A percentile compares a stretch with the other conserved stretches of the same genome.
phyloP scores from a whole-genome alignment of 805 yeast species.

The Candida corydali region DNA sequence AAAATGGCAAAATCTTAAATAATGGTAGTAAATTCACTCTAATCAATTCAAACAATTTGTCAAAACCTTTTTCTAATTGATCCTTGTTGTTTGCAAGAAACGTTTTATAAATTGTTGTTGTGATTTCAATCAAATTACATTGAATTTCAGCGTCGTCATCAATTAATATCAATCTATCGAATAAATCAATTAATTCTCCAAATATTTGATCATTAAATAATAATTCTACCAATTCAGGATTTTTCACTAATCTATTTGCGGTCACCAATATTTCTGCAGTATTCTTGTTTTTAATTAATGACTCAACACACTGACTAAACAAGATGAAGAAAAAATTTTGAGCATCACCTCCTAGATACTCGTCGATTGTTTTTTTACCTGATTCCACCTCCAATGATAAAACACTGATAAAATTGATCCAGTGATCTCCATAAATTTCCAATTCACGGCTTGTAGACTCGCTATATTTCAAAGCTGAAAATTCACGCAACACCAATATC shows the following conservation, averaged over 20 bases:
- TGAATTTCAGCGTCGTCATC: conserved; percentile 63
- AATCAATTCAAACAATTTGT: conserved; percentile 76
- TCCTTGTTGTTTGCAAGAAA: conserved; percentile 33
- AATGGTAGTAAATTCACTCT: conserved; percentile 66
- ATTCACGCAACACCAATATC: conserved; percentile 73
- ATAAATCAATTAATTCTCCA: conserved; percentile 68
- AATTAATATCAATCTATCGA: conserved; percentile 66
- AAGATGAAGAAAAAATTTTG: conserved; percentile 71
- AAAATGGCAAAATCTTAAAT: conserved; percentile 55
- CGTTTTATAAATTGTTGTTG: conserved; percentile 26
- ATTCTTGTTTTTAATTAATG: conserved; percentile 48
- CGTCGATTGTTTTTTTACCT: conserved; percentile 37
- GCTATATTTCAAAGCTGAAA: conserved; percentile 59
- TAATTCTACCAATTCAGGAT: conserved; percentile 52
- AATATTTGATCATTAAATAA: conserved; percentile 66
- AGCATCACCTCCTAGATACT: conserved; percentile 49
- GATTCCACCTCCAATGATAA: conserved; percentile 60
- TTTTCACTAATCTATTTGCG: conserved; percentile 47
- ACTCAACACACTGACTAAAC: conserved; percentile 80
- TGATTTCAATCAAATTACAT: conserved; percentile 41
- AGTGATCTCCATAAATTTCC: conserved; percentile 52
- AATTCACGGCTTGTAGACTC: conserved; percentile 36
- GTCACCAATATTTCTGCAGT: conserved; percentile 49
- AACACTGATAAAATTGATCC: conserved; percentile 78
- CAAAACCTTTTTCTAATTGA: conserved; percentile 52